Base-by-base conservation (phyloP, 2,329 filamentous ascomycete genomes). In the Emmonsia crescens region DNA sequence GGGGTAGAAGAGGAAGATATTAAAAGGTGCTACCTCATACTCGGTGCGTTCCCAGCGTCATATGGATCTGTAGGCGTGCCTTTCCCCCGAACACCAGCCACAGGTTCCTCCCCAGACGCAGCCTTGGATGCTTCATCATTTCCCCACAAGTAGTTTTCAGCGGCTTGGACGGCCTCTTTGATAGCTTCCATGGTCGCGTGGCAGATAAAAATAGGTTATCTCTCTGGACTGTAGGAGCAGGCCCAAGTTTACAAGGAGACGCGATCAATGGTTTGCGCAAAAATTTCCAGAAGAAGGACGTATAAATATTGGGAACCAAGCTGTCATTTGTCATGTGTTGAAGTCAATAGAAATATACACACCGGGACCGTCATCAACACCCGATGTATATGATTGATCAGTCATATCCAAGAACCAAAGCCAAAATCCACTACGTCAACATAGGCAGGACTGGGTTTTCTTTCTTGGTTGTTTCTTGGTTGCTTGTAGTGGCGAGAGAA, bases 1-100 rank as follows among this genome's bases (percentile, higher is more conserved):
- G 24, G 24, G 24, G 14, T 21, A 56, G 16, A 10, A 54, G 16
- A 27, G 14, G 48, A n/a, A 24, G 57, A 62, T 2, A 62, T 2
- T 16, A 58, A 57, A 54, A 12, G 42, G 21, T 27, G 59, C 44
- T 31, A 48, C 31, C 19, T 48, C 76, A 67, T 73, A 84, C 79
- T 82, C 78, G 84, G 80, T n/a, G 83, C 76, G 72, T 94, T 94
- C 57, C 90, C 90, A 62, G 85, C 84, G 70, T 94, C 90, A 68
- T 86, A 95, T 0, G 90, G 90, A 72, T 93, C 86, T 14, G 83
- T 84, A 51, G 79, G 80, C 29, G 81, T 80, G 4, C 88, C 87
- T 71, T 87, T 78, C 46, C 90, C 90, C 62, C 81, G 77, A 59
- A 84, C 77, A 27, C 90, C 90, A 24, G 88, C 88, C 52, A 91